Evolutionary conservation across 441 rosid species (phyloP), one percentile per base, ranked within the genome.

Genomic region (Gossypium schwendimanii): DNA sequence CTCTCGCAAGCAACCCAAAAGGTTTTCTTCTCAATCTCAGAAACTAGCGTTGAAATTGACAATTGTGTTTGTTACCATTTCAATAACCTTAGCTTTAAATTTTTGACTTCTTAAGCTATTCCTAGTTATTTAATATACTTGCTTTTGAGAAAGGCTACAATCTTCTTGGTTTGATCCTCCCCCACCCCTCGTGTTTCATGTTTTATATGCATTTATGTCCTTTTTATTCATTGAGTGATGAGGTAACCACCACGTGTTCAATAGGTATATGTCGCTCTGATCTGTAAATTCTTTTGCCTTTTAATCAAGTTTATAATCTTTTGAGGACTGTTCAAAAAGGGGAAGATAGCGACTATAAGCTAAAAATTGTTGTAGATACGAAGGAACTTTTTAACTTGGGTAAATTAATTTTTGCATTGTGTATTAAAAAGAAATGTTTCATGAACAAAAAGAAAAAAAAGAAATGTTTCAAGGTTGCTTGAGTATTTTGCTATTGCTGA

Each of bases 1-100:
- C 84, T 84, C 79, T 63, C 94, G 85, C 81, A 91, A 90, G 79
- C 97, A 91, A 81, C 87, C 97, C 70, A 93, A 84, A 86, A 96
- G 97, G 97, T 96, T 78, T 75, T 31, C n/a, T 23, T 66, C 66
- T 54, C 7, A 49, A 44, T 65, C 70, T 71, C 20, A 66, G 63
- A 44, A 44, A 11, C 63, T 52, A 39, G 18, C 26, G 15, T 15
- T 64, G 15, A 64, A 55, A 23, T 73, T 31, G 45, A 45, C 15
- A 71, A 39, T 33, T 62, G 39, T 31, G 39, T 49, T 49, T 64
- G 41, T 20, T 31, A 62, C 45, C 44, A 11, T 52, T 72, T 31
- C 18, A 47, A 14, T 54, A 54, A 7, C 17, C 66, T 71, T 72
- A 55, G 45, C 57, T n/a, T n/a, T 52, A n/a, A 52, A 15, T 33